These are phyloP conservation scores for Rhodotorula sp. DNA, from an alignment of 1,284 basidiomycete species.

Conservation along the genomic window DNA sequence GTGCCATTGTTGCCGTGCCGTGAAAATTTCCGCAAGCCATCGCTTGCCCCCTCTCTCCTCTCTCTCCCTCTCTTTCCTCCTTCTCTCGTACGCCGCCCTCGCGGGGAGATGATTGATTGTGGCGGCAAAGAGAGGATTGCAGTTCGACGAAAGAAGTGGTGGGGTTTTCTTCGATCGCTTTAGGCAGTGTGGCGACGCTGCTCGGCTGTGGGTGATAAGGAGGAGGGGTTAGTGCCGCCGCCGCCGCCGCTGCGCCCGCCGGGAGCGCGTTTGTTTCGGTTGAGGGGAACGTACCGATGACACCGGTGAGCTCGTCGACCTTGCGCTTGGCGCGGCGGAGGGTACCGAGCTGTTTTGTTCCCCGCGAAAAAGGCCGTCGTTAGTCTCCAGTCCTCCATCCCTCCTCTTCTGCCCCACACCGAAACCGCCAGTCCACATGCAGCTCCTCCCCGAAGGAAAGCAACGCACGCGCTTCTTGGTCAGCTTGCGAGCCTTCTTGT, in stretches of 20 bases:
- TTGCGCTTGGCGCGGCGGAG: constrained; percentile 95
- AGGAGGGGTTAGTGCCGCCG: background rate
- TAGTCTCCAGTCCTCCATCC: background rate
- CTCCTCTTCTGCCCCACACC: background rate
- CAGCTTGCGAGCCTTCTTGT: constrained; percentile 97
- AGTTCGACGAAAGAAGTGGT: too few species aligned
- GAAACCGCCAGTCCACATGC: background rate
- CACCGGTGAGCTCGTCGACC: constrained; percentile 79
- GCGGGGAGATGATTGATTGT: too few species aligned
- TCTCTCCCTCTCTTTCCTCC: background rate
- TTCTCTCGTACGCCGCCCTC: background rate
- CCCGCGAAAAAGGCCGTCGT: background rate
- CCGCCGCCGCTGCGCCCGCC: too few species aligned
- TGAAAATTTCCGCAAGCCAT: background rate
- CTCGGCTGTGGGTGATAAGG: constrained; percentile 19
- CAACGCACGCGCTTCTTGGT: constrained; percentile 86
- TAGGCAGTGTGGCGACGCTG: constrained; percentile 38
- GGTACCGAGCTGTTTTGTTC: constrained; percentile 73
- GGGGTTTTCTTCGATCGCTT: background rate
- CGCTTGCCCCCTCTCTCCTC: background rate
- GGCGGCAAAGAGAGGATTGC: too few species aligned
- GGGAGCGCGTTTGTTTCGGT: background rate
- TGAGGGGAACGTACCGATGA: constrained; percentile 58
- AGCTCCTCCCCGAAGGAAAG: too few species aligned
- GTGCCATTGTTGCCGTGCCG: too few species aligned